A percentile compares a stretch with the other conserved stretches of the same genome.
phyloP scores from a whole-genome alignment of 2,329 filamentous ascomycete genomes.

The Ilyonectria destructans region DNA sequence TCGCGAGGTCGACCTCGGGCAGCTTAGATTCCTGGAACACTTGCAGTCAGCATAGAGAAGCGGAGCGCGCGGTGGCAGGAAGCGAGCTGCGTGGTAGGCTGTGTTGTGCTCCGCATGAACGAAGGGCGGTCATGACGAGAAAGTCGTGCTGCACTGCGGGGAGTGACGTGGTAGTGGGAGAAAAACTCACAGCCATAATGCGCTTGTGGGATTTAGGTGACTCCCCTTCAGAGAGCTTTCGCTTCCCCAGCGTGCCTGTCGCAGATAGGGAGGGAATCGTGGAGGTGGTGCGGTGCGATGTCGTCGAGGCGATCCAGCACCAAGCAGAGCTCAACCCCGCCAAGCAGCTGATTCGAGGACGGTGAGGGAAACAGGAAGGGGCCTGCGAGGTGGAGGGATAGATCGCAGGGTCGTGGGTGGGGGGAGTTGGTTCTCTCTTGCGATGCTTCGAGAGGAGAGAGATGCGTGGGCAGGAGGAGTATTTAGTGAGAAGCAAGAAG shows the following conservation, averaged over 20 bases:
- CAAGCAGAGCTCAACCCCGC: conserved; percentile 59
- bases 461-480: conserved; percentile 26
- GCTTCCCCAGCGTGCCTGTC: conserved; percentile 75
- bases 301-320: conserved; percentile 52
- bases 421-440: conserved; percentile 12
- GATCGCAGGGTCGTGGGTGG: conserved; percentile 36
- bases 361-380: conserved; percentile 28
- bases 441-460: conserved; percentile 11
- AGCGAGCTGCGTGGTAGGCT: not conserved
- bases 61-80: not conserved
- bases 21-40: conserved; percentile 65
- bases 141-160: conserved; percentile 9
- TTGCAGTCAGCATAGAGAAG: conserved; percentile 29
- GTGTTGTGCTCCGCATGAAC: not conserved
- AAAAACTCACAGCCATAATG: conserved; percentile 72
- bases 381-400: conserved; percentile 33
- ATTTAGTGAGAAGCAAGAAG: conserved; percentile 31
- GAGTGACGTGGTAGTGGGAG: conserved; percentile 4
- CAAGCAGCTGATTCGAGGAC: conserved; percentile 37
- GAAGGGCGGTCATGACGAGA: conserved; percentile 20
- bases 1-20: conserved; percentile 74
- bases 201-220: conserved; percentile 71
- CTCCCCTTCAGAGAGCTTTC: conserved; percentile 76
- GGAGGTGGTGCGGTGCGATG: conserved; percentile 45
- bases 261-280: conserved; percentile 55